Evolutionary conservation across 2,329 filamentous ascomycete genomes (phyloP).

Genomic region (Penicillium sp.): DNA sequence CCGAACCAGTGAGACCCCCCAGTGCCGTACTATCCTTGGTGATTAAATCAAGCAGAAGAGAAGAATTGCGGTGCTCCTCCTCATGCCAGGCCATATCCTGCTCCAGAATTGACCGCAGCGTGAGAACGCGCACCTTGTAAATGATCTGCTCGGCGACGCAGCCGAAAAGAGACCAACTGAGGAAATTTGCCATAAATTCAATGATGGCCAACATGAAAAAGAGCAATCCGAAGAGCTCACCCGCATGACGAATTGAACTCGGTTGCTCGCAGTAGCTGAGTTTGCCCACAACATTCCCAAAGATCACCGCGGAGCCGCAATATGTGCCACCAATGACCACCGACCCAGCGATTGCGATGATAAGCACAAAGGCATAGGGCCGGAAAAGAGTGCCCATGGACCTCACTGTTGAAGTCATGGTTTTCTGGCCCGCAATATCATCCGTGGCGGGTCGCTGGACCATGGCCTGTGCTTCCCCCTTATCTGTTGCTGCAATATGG

Average conservation of each 20-base stretch:
- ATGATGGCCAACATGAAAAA: slow-evolving; percentile 81
- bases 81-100: slow-evolving; percentile 75
- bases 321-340: slow-evolving; percentile 79
- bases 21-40: slow-evolving; percentile 85
- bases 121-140: slow-evolving; percentile 79
- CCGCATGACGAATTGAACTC: slow-evolving; percentile 60
- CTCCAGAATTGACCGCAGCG: slow-evolving; percentile 78
- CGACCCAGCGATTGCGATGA: slow-evolving; percentile 35
- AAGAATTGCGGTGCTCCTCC: slow-evolving; percentile 65
- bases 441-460: not conserved
- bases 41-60: slow-evolving; percentile 68
- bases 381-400: not conserved
- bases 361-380: slow-evolving; percentile 64
- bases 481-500: not conserved
- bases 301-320: slow-evolving; percentile 83
- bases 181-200: slow-evolving; percentile 70
- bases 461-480: not conserved
- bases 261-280: slow-evolving; percentile 65
- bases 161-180: slow-evolving; percentile 77
- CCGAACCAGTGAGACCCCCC: slow-evolving; percentile 87
- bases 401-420: not conserved
- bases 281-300: slow-evolving; percentile 58
- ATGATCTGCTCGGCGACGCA: slow-evolving; percentile 80
- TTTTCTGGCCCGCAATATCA: not conserved
- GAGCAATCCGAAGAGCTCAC: slow-evolving; percentile 87